These are phyloP conservation scores for Eleusine indica DNA, from an alignment of 176 grass and related monocot genomes.

Conservation along the genomic window DNA sequence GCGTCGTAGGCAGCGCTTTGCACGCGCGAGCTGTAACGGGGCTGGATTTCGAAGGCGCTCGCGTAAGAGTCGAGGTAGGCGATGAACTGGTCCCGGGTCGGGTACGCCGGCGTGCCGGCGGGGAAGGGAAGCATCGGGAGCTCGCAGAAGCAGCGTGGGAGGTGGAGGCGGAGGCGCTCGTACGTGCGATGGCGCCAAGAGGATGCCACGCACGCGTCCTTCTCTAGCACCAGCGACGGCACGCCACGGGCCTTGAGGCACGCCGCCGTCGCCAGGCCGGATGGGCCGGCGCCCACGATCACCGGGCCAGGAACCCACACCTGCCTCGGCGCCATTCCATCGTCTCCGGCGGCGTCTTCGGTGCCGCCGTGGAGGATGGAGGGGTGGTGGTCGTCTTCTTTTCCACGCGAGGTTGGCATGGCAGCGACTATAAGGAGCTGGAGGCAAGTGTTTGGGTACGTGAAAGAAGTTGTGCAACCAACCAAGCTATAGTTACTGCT, in stretches of 20 bases:
- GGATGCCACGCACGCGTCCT: conserved; percentile 68
- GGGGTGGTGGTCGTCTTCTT: not conserved
- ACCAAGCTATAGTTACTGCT: not conserved
- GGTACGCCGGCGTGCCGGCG: conserved; percentile 62
- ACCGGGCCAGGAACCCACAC: conserved; percentile 85
- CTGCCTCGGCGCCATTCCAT: conserved; percentile 19
- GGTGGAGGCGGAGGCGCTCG: conserved; percentile 79
- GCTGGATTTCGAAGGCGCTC: conserved; percentile 56
- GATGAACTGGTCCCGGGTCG: conserved; percentile 81
- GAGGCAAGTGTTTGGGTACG: conserved; percentile 6
- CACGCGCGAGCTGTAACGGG: conserved; percentile 54
- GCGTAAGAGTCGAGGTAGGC: conserved; percentile 80
- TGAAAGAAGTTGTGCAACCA: not conserved
- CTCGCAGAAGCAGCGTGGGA: conserved; percentile 74
- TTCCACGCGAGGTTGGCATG: conserved; percentile 40
- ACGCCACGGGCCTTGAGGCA: conserved; percentile 72
- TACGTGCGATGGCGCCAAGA: conserved; percentile 82
- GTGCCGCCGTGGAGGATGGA: conserved; percentile 7
- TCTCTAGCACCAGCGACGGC: conserved; percentile 77
- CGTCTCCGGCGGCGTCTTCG: not conserved
- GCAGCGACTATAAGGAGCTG: not conserved
- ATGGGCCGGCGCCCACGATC: conserved; percentile 83
- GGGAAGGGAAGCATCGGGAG: conserved; percentile 74
- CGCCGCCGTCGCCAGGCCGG: conserved; percentile 73
- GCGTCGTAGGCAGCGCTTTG: conserved; percentile 54